Base-by-base conservation (phyloP, 2,329 filamentous ascomycete species). In the Fusarium phyllophilum region DNA sequence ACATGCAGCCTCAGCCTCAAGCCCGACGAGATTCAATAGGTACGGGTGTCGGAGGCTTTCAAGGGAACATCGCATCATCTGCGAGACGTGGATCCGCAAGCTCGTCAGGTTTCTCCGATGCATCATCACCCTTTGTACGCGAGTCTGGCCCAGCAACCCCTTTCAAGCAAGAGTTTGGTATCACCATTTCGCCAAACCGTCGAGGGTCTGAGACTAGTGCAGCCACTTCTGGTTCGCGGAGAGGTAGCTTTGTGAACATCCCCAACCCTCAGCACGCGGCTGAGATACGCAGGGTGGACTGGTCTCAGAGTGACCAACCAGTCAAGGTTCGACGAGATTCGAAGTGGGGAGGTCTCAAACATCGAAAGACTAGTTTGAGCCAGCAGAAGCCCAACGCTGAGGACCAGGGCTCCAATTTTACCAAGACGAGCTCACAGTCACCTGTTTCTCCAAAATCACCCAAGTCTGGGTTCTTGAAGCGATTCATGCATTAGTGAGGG, bases 301-400 rank as follows among this genome's bases (percentile, higher is more conserved):
- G 89, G 89, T 87, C 87, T 36, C 89, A 91, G 77, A 86, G 84
- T 74, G 89, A 90, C 70, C 87, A 90, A 59, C 51, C 68, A 11
- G 61, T 68, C 41, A 69, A 73, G 48, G 52, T 63, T 44, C 87
- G 84, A 74, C 82, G 82, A 44, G 86, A 87, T 42, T 88, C 87
- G 1, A 83, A 85, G 51, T 88, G 87, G 85, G 71, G 39, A 44
- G 83, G 83, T 22, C 77, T 90, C 60, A 84, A 82, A 76, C 82
- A 82, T 8, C 83, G 82, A 61, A 79, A 85, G 26, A 83, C 81
- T 22, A 81, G 81, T 48, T 72, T 81, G 59, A 80, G 78, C 59
- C 81, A 78, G 45, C 75, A 78, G 41, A 59, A 66, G 68, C 60
- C 60, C 72, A 76, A 39, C 76, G 79, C 20, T 20, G 72, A 75